phyloP scores from a whole-genome alignment of 192 early-diverging fungal genomes.

The Coemansia sp. region DNA sequence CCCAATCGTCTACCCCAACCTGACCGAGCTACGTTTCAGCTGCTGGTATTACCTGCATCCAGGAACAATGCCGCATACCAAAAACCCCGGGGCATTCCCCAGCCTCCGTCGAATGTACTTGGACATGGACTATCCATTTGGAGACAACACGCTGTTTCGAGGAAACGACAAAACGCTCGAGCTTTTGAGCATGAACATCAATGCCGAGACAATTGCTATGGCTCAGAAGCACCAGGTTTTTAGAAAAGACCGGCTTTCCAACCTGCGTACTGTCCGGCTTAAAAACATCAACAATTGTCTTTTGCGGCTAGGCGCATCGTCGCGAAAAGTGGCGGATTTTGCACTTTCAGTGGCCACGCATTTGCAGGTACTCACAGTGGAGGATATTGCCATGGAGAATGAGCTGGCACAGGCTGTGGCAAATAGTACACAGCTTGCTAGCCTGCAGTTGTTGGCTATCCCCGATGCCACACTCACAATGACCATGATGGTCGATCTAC shows the following conservation, averaged over 20 bases:
- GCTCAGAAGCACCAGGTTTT: constrained; percentile 4
- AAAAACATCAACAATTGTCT: constrained; percentile 4
- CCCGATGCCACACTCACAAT: constrained; percentile 1
- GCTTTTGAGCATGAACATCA: constrained; percentile 2
- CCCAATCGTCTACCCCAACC: background rate
- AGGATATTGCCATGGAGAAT: background rate
- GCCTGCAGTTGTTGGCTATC: background rate
- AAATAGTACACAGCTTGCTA: background rate
- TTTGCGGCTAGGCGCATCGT: background rate
- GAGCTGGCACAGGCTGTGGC: background rate
- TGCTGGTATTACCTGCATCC: constrained; percentile 6
- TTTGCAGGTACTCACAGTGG: background rate
- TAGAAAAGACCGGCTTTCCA: background rate
- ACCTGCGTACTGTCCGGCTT: background rate
- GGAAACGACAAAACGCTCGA: constrained; percentile 7
- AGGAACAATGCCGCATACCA: background rate
- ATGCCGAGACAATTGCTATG: constrained; percentile 4
- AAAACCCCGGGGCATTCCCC: constrained; percentile 2
- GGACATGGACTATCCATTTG: constrained; percentile 17
- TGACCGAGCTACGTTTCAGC: background rate
- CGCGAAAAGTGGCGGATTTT: background rate
- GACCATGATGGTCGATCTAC: background rate
- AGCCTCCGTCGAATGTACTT: background rate
- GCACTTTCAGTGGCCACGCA: background rate
- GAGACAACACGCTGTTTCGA: constrained; percentile 17